Base-by-base conservation (phyloP, 306 rosid genomes). In the Quercus glauca region DNA sequence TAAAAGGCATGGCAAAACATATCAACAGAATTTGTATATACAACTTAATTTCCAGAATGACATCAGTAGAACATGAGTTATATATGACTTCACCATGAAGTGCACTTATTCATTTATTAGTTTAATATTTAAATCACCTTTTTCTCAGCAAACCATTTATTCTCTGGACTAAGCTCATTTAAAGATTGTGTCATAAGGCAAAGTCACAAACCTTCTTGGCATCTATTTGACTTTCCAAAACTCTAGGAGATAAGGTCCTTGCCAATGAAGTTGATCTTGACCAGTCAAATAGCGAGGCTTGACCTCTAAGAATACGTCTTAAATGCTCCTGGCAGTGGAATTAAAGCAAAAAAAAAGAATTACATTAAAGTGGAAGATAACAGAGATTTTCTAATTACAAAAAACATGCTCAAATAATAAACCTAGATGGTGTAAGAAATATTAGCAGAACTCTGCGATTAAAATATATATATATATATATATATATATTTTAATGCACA, bases 191-290 rank as follows among this genome's bases (percentile, higher is more conserved):
- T 79, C 49, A 58, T 71, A 80, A 80, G 64, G 55, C 35, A 77
- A 51, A 65, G 53, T 80, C 78, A 81, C 94, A 79, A 80, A 96
- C 99, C 97, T 96, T 96, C 79, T 93, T 96, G 72, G 98, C 93
- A 86, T 96, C 99, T 86, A 93, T 87, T 88, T 96, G 99, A 86
- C 94, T 96, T 86, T 96, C 99, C 92, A 93, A 88, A 81, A 96
- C 92, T 82, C 99, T 90, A 25, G 99, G 99, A 82, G 99, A 93
- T 76, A 96, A 77, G 71, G 98, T 90, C 86, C 97, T 96, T 18
- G 98, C 99, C 85, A 96, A 80, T 60, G 98, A 93, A 76, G 91
- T 91, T 74, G 98, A 88, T 80, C 98, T 92, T 61, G 99, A 88
- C 98, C 98, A 96, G 75, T 93, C 98, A 65, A 93, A 96, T 63